Evolutionary conservation across 192 early-diverging fungal genomes (phyloP).

Genomic region (Cetraspora pellucida): DNA sequence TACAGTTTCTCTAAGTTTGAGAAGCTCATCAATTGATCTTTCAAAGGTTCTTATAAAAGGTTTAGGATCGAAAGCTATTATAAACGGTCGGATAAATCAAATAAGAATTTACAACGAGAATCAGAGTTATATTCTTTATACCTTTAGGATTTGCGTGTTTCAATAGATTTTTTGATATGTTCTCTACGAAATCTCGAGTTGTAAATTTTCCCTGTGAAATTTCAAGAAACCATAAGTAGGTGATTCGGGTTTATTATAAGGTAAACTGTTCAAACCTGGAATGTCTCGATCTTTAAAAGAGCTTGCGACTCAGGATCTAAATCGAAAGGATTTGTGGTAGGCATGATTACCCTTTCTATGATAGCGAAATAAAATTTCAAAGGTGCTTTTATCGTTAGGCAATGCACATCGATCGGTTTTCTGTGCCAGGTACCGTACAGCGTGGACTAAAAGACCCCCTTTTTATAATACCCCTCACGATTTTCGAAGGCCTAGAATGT

Average conservation of each 20-base stretch:
- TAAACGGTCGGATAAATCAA: neutral
- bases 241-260: neutral
- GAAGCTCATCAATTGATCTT: slow-evolving; percentile 79
- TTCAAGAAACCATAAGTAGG: neutral
- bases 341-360: no score
- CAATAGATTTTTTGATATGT: slow-evolving; percentile 52
- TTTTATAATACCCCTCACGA: no score
- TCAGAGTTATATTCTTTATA: neutral
- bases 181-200: slow-evolving; percentile 61
- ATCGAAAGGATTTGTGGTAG: slow-evolving; percentile 42
- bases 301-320: slow-evolving; percentile 48
- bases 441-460: no score
- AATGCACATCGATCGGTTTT: no score
- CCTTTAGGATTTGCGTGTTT: slow-evolving; percentile 49
- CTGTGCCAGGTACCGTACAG: no score
- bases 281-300: slow-evolving; percentile 48
- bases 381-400: no score
- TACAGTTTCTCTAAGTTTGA: slow-evolving; percentile 71
- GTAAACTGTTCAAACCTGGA: slow-evolving; percentile 37
- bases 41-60: slow-evolving; percentile 94
- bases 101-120: neutral
- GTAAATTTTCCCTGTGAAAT: slow-evolving; percentile 51
- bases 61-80: slow-evolving; percentile 79
- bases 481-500: no score
- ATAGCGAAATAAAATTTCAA: no score